phyloP scores from a whole-genome alignment of 306 rosid genomes.

The Sicyos edulis region DNA sequence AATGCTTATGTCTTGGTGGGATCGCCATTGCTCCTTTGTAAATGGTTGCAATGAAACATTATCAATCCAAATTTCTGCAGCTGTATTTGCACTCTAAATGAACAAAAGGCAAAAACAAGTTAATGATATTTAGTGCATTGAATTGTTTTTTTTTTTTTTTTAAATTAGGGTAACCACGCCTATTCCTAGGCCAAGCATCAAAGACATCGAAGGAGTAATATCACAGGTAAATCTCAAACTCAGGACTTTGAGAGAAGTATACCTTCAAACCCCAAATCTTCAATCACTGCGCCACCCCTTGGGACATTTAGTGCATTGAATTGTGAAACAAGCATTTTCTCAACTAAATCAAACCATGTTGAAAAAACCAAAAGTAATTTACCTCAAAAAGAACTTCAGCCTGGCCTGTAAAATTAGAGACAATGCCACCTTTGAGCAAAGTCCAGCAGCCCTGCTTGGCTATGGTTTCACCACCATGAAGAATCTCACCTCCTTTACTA shows the following conservation, averaged over 20 bases:
- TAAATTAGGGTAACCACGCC: too few species aligned
- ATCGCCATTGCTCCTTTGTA: conserved; percentile 47
- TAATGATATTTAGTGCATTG: neutral
- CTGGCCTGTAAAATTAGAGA: conserved; percentile 36
- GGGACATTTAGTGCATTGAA: too few species aligned
- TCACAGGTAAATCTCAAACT: too few species aligned
- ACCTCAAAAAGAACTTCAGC: conserved; percentile 69
- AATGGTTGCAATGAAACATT: conserved; percentile 66
- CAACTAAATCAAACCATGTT: conserved; percentile 32
- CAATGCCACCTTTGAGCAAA: conserved; percentile 78
- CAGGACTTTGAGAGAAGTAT: too few species aligned
- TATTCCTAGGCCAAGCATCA: too few species aligned
- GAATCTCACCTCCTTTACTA: conserved; percentile 33
- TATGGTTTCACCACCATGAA: conserved; percentile 36
- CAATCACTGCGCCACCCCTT: too few species aligned
- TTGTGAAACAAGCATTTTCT: neutral
- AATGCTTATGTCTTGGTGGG: conserved; percentile 48
- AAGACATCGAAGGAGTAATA: too few species aligned
- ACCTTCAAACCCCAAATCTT: too few species aligned
- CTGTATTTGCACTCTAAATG: conserved; percentile 25
- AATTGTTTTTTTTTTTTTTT: too few species aligned
- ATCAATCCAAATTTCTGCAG: conserved; percentile 55
- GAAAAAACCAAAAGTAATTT: neutral
- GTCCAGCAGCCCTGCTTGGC: conserved; percentile 65
- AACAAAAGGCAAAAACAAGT: neutral